Base-by-base conservation (phyloP, 257 asterid genomes). In the Coffea eugenioides region DNA sequence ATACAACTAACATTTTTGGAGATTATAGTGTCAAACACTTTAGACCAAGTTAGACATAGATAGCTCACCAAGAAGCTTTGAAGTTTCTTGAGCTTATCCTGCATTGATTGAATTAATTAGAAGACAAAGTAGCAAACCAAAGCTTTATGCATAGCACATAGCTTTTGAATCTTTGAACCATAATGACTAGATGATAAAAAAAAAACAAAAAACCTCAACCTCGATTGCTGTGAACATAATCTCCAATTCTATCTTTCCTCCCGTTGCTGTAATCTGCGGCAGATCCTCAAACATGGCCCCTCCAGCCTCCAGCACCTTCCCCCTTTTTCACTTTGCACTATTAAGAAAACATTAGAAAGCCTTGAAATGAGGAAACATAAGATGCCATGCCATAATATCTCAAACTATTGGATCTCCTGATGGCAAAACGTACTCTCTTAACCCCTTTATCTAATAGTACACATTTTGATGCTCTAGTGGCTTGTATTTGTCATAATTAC, bases 141-240 rank as follows among this genome's bases (percentile, higher is more conserved):
- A 73, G 49, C 75, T 46, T 77, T 80, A 18, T 52, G 23, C 59
- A 74, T 71, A 65, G 61, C 82, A 68, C 43, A 77, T 52, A 59
- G 73, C 80, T 75, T 51, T 80, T 80, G 85, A 80, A 86, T 77
- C 79, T 83, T 85, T 77, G 86, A 80, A 80, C 76, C 77, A 85
- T 85, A 73, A 83, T 85, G 80, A 71, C 71, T 59, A 83, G 61
- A 77, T 85, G 82, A 82, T 83, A 65, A 51, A 72, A 52, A 67
- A 43, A 65, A 65, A 80, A 64, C 49, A 68, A 83, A 25, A 45
- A 39, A 39, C 43, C 43, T 39, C 34, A 31, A 45, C 83, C 82
- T 83, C 75, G 87, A 65, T 39, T 75, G 71, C 71, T 72, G 85
- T 83, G 83, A 77, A 52, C 65, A 48, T 62, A 57, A 86, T 75